phyloP scores from a whole-genome alignment of 192 early-diverging fungal genomes.

The Pilaira anomala region DNA sequence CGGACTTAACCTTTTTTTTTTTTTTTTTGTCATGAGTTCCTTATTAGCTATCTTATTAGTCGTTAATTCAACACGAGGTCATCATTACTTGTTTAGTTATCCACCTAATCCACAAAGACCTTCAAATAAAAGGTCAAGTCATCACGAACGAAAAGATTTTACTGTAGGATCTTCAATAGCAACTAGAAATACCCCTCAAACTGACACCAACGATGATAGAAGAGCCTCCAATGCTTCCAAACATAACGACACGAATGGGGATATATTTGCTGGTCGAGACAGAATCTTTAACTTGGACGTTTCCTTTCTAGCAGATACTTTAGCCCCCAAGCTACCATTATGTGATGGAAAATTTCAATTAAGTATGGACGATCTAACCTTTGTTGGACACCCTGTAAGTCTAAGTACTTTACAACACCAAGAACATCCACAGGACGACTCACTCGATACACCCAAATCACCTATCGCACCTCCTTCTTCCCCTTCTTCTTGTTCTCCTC shows the following conservation, averaged over 20 bases:
- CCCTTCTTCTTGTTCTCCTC: background rate
- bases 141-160: slow-evolving; percentile 5
- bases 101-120: slow-evolving; percentile 47
- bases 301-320: slow-evolving; percentile 74
- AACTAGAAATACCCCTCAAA: background rate
- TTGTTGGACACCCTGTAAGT: slow-evolving; percentile 77
- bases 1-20: slow-evolving; percentile 2
- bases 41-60: slow-evolving; percentile 61
- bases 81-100: slow-evolving; percentile 74
- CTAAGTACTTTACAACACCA: slow-evolving; percentile 51
- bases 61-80: slow-evolving; percentile 63
- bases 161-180: slow-evolving; percentile 8
- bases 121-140: background rate
- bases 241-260: slow-evolving; percentile 10
- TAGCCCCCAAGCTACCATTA: slow-evolving; percentile 79
- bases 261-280: slow-evolving; percentile 25
- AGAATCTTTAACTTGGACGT: slow-evolving; percentile 67
- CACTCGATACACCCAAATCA: background rate
- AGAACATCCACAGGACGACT: background rate
- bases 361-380: slow-evolving; percentile 79
- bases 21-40: slow-evolving; percentile 37
- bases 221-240: slow-evolving; percentile 10
- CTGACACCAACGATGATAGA: background rate
- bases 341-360: slow-evolving; percentile 86
- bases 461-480: background rate